Evolutionary conservation across 768 basidiomycete genomes (phyloP).

Genomic region (Phlegmacium glaucopus): DNA sequence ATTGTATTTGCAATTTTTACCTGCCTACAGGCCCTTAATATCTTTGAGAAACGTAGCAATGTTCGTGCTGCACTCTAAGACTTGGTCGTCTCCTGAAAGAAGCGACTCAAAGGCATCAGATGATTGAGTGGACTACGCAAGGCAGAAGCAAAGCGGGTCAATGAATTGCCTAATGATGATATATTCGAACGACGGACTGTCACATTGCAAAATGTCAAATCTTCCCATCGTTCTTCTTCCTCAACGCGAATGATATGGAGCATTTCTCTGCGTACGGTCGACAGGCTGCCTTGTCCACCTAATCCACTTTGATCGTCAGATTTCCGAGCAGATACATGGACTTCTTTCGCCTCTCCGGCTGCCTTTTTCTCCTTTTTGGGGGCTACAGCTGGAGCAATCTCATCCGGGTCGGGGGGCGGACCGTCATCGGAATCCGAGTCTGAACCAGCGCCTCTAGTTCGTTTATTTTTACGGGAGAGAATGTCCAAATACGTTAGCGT

Average conservation of each 20-base stretch:
- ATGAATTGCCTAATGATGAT: not conserved
- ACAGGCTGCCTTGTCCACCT: constrained; percentile 60
- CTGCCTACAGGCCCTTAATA: constrained; percentile 47
- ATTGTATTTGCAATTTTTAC: not conserved
- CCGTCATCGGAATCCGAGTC: constrained; percentile 79
- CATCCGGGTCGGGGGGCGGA: constrained; percentile 78
- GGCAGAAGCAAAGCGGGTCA: constrained; percentile 4
- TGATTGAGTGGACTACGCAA: constrained; percentile 55
- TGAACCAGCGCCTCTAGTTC: constrained; percentile 43
- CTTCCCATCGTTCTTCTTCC: constrained; percentile 76
- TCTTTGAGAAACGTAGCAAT: constrained; percentile 55
- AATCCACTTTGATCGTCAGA: constrained; percentile 56
- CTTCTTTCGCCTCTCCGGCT: constrained; percentile 62
- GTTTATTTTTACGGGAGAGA: constrained; percentile 60
- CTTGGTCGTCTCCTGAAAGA: constrained; percentile 53
- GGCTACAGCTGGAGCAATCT: constrained; percentile 43
- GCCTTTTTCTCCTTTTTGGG: constrained; percentile 61
- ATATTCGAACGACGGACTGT: constrained; percentile 42
- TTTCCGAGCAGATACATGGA: constrained; percentile 74
- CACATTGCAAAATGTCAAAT: constrained; percentile 61
- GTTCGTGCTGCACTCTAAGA: constrained; percentile 52
- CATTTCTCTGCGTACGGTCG: constrained; percentile 73
- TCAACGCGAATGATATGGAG: constrained; percentile 67
- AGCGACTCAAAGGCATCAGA: constrained; percentile 55
- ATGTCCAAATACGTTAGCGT: constrained; percentile 79